phyloP scores from a whole-genome alignment of 441 rosid genomes.

The Euphorbia schlechtendalii region DNA sequence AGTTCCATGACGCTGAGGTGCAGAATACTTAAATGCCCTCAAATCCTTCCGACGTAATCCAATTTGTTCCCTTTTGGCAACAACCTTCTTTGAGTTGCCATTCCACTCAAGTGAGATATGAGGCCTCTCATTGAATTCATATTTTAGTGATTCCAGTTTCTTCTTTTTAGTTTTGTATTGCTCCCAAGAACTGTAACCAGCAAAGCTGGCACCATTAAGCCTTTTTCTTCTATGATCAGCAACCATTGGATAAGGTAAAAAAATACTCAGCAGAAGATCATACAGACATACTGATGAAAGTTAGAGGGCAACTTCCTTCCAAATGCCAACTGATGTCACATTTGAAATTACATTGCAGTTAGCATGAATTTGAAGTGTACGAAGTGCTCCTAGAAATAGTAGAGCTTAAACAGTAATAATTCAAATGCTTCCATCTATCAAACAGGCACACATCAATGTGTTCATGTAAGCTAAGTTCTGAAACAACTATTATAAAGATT shows the following conservation, averaged over 20 bases:
- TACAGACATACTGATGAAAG: slow-evolving; percentile 15
- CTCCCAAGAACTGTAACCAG: slow-evolving; percentile 50
- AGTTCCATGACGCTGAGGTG: slow-evolving; percentile 31
- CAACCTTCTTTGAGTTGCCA: slow-evolving; percentile 43
- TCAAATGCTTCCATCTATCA: no score
- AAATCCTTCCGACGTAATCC: slow-evolving; percentile 61
- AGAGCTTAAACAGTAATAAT: no score
- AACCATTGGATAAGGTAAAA: slow-evolving; percentile 49
- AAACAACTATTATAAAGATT: no score
- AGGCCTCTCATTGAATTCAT: slow-evolving; percentile 44
- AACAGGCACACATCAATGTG: no score
- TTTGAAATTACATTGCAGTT: no score
- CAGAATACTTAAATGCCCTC: slow-evolving; percentile 45
- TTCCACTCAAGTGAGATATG: slow-evolving; percentile 89
- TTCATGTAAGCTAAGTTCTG: no score
- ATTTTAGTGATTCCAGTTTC: slow-evolving; percentile 39
- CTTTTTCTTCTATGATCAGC: slow-evolving; percentile 83
- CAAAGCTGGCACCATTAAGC: slow-evolving; percentile 51
- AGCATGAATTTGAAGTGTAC: no score
- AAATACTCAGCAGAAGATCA: slow-evolving; percentile 20
- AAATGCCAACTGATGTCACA: slow-evolving; percentile 20
- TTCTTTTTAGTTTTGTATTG: slow-evolving; percentile 63
- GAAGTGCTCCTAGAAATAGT: no score
- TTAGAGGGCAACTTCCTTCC: slow-evolving; percentile 23
- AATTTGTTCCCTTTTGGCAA: slow-evolving; percentile 85